phyloP scores from a whole-genome alignment of 371 early-diverging fungal species.

The Mucor saturninus region DNA sequence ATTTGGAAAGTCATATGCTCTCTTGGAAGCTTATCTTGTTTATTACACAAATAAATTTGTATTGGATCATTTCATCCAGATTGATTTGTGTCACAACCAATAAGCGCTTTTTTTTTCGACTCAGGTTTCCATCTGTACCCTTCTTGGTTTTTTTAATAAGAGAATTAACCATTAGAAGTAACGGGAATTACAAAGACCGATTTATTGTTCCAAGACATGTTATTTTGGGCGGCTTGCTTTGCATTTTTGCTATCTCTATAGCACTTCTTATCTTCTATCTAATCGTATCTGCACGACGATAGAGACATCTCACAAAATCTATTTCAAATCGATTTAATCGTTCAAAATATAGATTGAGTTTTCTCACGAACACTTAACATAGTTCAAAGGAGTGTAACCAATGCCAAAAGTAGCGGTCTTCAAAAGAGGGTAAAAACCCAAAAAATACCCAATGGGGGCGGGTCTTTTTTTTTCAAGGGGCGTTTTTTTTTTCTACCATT shows the following conservation, averaged over 20 bases:
- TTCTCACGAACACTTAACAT: conserved; percentile 9
- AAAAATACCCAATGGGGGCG: not conserved
- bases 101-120: not conserved
- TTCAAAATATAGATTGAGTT: conserved; percentile 14
- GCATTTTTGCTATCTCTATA: not conserved
- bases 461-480: no score
- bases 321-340: not conserved
- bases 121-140: not conserved
- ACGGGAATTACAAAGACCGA: no score
- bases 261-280: no score
- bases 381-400: no score
- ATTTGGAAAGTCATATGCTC: conserved; percentile 23
- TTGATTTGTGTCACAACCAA: not conserved
- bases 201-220: no score
- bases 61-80: conserved; percentile 12
- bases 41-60: conserved; percentile 1
- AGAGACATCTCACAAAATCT: not conserved
- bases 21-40: conserved; percentile 13
- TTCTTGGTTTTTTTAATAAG: no score
- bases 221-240: not conserved
- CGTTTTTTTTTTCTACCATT: no score
- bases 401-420: no score
- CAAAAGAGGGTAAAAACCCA: not conserved
- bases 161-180: no score
- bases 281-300: no score